phyloP scores from a whole-genome alignment of 1,284 basidiomycete species.

The Ceratobasidium sp. region DNA sequence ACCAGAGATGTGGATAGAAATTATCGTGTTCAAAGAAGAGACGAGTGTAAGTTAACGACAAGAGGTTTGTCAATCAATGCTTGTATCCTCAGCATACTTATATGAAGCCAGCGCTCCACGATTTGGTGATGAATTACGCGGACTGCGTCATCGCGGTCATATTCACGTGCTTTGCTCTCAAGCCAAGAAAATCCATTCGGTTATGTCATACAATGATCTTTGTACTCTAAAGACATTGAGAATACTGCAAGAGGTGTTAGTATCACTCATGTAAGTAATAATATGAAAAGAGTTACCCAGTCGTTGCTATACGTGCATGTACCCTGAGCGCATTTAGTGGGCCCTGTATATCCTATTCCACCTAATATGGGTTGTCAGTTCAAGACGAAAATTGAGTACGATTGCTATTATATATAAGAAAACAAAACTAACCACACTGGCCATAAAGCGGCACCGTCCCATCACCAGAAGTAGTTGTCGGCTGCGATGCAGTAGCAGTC shows the following conservation, averaged over 20 bases:
- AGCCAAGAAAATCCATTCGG: slow-evolving; percentile 6
- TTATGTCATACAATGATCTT: not conserved
- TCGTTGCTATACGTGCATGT: slow-evolving; percentile 25
- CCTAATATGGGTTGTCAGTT: not conserved
- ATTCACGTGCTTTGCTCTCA: not conserved
- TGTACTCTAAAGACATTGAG: slow-evolving; percentile 6
- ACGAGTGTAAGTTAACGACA: not conserved
- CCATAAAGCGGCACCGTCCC: slow-evolving; percentile 24
- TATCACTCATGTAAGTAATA: not conserved
- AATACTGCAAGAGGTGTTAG: not conserved
- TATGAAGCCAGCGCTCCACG: slow-evolving; percentile 4
- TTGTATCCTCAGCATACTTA: not conserved
- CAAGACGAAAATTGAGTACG: too few species aligned
- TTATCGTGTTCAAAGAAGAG: not conserved
- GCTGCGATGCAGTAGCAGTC: slow-evolving; percentile 4
- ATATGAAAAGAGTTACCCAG: slow-evolving; percentile 7
- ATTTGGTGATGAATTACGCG: not conserved
- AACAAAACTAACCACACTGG: slow-evolving; percentile 7
- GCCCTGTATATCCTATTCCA: slow-evolving; percentile 18
- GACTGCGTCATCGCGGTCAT: slow-evolving; percentile 29
- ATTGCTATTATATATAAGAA: too few species aligned
- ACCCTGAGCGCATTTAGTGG: slow-evolving; percentile 22
- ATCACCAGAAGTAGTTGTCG: slow-evolving; percentile 1
- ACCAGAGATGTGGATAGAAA: not conserved
- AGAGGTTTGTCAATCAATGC: not conserved